phyloP scores from a whole-genome alignment of 345 rosid genomes.

The Turnera subulata region DNA sequence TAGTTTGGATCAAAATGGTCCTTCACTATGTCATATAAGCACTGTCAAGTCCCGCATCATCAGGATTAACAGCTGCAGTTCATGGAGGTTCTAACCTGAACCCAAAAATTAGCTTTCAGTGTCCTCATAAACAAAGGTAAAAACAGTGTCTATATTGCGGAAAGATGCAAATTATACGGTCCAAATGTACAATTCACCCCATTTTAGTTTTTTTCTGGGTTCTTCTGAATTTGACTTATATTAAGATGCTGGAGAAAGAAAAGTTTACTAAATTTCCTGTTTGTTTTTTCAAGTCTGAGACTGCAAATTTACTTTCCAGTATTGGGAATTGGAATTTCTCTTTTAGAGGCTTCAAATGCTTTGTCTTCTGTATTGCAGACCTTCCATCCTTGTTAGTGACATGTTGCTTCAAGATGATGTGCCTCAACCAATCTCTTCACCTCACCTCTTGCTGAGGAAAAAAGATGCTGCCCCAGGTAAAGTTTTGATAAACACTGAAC shows the following conservation, averaged over 20 bases:
- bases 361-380: slow-evolving; percentile 38
- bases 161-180: not conserved
- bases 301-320: not conserved
- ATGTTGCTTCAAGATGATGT: slow-evolving; percentile 48
- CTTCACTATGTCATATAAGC: no score
- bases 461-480: slow-evolving; percentile 47
- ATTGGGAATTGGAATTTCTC: no score
- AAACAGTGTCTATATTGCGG: no score
- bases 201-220: not conserved
- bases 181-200: not conserved
- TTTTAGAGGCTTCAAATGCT: not conserved
- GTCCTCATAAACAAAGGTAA: no score
- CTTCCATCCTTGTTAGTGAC: slow-evolving; percentile 71
- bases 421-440: slow-evolving; percentile 28
- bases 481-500: not conserved
- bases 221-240: not conserved
- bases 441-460: slow-evolving; percentile 48
- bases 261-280: not conserved
- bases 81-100: no score
- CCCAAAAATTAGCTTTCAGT: no score
- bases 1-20: no score
- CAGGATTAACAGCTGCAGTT: no score
- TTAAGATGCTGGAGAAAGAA: no score
- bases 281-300: not conserved
- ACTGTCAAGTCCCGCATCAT: no score